Conservation (phyloP, 2,329 filamentous ascomycete species). For the Aaosphaeria pasadenensis region DNA sequence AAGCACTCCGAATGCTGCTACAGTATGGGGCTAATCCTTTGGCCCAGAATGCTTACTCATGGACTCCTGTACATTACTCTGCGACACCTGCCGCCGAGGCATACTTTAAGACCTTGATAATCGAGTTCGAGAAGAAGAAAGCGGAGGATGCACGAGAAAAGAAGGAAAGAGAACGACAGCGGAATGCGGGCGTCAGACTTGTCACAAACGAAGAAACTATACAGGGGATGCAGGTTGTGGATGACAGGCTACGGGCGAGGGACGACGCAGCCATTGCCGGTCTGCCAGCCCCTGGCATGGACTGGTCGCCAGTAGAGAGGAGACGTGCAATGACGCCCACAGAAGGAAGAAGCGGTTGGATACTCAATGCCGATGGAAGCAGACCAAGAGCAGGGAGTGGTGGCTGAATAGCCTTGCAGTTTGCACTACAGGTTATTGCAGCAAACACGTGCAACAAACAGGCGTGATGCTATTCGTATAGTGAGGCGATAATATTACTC, state of each 20-base stretch:
- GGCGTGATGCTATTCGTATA: too few relatives aligned
- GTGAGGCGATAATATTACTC: too few relatives aligned
- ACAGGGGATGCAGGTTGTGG: slow-evolving; percentile 6
- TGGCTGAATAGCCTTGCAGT: slow-evolving; percentile 12
- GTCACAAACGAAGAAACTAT: slow-evolving; percentile 30
- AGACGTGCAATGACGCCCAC: slow-evolving; percentile 40
- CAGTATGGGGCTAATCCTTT: slow-evolving; percentile 74
- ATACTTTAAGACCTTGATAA: slow-evolving; percentile 74
- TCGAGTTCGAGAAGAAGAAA: slow-evolving; percentile 65
- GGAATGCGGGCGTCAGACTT: slow-evolving; percentile 32
- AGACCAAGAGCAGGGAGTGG: slow-evolving; percentile 37
- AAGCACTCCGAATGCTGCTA: slow-evolving; percentile 72
- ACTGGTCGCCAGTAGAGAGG: slow-evolving; percentile 38
- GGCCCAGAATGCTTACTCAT: slow-evolving; percentile 70
- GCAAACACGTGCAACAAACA: too few relatives aligned
- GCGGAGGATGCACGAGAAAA: slow-evolving; percentile 38
- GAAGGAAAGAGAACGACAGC: slow-evolving; percentile 27
- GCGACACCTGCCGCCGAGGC: slow-evolving; percentile 80
- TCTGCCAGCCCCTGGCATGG: slow-evolving; percentile 30
- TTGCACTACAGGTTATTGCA: too few relatives aligned
- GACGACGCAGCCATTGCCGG: slow-evolving; percentile 32
- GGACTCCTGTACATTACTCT: slow-evolving; percentile 81
- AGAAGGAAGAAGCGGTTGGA: slow-evolving; percentile 25
- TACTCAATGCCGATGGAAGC: slow-evolving; percentile 19
- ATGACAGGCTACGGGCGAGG: slow-evolving; percentile 21